Conservation (phyloP, 306 rosid species). For the Lithocarpus polystachyus region DNA sequence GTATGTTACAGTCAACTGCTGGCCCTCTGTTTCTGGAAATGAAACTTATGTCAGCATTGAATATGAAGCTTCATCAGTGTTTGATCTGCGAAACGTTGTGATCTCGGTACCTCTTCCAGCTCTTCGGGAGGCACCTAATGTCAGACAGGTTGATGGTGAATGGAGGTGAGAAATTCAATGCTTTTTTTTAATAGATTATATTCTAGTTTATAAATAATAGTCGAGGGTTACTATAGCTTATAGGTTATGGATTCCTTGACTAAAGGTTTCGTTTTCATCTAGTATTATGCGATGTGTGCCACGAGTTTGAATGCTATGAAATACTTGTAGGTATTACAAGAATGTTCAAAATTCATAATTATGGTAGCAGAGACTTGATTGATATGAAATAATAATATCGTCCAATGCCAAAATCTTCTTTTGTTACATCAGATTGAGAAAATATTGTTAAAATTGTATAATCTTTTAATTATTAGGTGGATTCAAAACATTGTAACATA, state of each 20-base stretch:
- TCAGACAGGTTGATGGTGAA: constrained; percentile 82
- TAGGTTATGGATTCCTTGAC: background rate
- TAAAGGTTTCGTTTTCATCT: background rate
- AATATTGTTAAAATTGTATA: background rate
- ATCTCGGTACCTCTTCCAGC: constrained; percentile 95
- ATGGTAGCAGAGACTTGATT: background rate
- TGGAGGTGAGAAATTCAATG: constrained; percentile 58
- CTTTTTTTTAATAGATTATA: background rate
- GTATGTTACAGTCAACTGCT: constrained; percentile 83
- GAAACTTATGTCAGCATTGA: constrained; percentile 96
- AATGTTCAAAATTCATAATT: background rate
- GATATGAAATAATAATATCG: background rate
- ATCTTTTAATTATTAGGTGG: too few species aligned
- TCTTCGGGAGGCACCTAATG: constrained; percentile 85
- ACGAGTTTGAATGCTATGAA: background rate
- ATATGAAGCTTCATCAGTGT: constrained; percentile 91
- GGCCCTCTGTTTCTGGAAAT: constrained; percentile 97
- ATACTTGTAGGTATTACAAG: background rate
- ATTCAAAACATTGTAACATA: background rate
- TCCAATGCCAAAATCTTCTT: background rate
- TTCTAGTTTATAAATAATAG: background rate
- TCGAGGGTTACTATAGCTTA: background rate
- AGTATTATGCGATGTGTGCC: background rate
- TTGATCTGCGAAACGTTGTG: constrained; percentile 70
- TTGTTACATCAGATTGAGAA: background rate